These are phyloP conservation scores for Skeletonema menzelii DNA, from an alignment of 108 stramenopile species.

Conservation along the genomic window DNA sequence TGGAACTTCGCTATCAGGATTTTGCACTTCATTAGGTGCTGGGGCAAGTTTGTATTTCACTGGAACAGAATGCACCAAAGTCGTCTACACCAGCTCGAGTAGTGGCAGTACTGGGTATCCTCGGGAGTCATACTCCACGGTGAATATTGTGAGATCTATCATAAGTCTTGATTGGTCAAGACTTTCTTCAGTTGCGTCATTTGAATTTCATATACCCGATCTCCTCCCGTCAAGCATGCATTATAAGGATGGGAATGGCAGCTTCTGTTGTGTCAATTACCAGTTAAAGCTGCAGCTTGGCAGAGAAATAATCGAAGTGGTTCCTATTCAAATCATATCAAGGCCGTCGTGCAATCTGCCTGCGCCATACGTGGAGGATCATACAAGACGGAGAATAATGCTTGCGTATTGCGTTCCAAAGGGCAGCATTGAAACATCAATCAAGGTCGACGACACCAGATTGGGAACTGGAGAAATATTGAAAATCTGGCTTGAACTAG, in stretches of 20 bases:
- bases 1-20: neutral
- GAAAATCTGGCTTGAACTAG: slow-evolving; percentile 1
- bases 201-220: slow-evolving; percentile 16
- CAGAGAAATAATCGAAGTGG: neutral
- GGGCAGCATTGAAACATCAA: slow-evolving; percentile 11
- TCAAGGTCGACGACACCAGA: slow-evolving; percentile 1
- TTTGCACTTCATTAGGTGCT: neutral
- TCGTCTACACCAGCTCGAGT: neutral
- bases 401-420: slow-evolving; percentile 10
- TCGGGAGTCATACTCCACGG: neutral
- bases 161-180: neutral
- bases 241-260: slow-evolving; percentile 5
- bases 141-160: neutral
- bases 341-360: slow-evolving; percentile 6
- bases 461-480: slow-evolving; percentile 13
- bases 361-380: neutral
- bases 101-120: neutral
- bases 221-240: slow-evolving; percentile 6
- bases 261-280: slow-evolving; percentile 7
- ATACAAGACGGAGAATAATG: neutral
- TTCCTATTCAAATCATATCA: slow-evolving; percentile 5
- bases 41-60: neutral
- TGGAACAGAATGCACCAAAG: neutral
- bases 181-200: neutral
- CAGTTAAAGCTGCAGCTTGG: slow-evolving; percentile 9